A percentile compares a stretch with the other conserved stretches of the same genome.
Evolutionary conservation across 2,329 filamentous ascomycete genomes (phyloP).

Genomic region (Acephala macrosclerotiorum): DNA sequence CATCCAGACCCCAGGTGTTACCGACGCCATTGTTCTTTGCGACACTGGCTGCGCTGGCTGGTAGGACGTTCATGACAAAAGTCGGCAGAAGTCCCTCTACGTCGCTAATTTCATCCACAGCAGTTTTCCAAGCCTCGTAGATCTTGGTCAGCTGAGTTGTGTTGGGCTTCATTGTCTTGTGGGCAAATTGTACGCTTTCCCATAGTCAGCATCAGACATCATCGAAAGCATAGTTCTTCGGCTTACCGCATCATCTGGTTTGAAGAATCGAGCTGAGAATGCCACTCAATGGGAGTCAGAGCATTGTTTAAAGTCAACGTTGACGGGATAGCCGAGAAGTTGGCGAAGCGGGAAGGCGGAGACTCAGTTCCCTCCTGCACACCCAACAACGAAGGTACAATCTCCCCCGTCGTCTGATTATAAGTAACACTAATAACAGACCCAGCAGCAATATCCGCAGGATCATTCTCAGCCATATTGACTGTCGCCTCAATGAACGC

Average conservation of each 20-base stretch:
- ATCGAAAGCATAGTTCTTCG: neutral
- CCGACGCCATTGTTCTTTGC: slow-evolving; percentile 48
- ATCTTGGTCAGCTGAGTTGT: slow-evolving; percentile 43
- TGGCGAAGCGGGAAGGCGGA: slow-evolving; percentile 26
- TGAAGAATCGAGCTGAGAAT: slow-evolving; percentile 25
- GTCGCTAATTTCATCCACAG: slow-evolving; percentile 45
- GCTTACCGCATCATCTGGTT: slow-evolving; percentile 29
- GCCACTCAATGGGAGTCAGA: slow-evolving; percentile 14
- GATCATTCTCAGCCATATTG: slow-evolving; percentile 20
- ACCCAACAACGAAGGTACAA: slow-evolving; percentile 22
- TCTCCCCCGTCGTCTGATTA: slow-evolving; percentile 24
- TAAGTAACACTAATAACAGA: slow-evolving; percentile 20
- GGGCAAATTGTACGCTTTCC: slow-evolving; percentile 41
- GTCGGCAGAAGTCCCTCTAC: slow-evolving; percentile 49
- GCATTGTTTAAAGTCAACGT: slow-evolving; percentile 13
- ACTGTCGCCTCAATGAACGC: slow-evolving; percentile 25
- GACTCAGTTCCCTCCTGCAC: slow-evolving; percentile 27
- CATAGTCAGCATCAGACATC: neutral
- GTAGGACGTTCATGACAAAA: slow-evolving; percentile 46
- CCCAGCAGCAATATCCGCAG: slow-evolving; percentile 23
- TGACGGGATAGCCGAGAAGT: slow-evolving; percentile 28
- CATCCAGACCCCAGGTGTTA: slow-evolving; percentile 48
- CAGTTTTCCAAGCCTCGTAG: slow-evolving; percentile 46
- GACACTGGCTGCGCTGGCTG: slow-evolving; percentile 40
- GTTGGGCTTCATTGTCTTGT: slow-evolving; percentile 48